phyloP scores from a whole-genome alignment of 768 basidiomycete species.

The Boletellus ananas region DNA sequence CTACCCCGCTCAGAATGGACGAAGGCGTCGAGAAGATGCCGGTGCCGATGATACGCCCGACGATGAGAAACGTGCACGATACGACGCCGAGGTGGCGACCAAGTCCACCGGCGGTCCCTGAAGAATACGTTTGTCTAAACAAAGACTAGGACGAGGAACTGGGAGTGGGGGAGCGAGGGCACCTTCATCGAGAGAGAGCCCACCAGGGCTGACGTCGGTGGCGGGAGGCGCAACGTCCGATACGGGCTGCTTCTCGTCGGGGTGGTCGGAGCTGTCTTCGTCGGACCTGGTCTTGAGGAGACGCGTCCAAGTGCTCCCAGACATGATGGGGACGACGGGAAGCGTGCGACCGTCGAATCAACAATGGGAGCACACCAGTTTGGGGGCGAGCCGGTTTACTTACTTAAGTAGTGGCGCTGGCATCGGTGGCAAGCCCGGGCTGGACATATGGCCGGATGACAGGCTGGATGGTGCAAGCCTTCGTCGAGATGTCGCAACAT shows the following conservation, averaged over 20 bases:
- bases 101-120: constrained; percentile 53
- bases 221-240: neutral
- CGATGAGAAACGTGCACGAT: constrained; percentile 54
- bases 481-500: too few species aligned
- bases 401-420: too few species aligned
- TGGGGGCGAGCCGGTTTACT: too few species aligned
- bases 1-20: constrained; percentile 52
- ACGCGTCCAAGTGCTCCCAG: constrained; percentile 1
- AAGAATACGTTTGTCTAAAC: neutral
- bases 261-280: neutral
- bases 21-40: constrained; percentile 66
- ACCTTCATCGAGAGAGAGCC: constrained; percentile 51
- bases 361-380: too few species aligned
- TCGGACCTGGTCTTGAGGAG: constrained; percentile 2
- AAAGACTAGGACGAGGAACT: neutral
- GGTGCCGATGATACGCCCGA: constrained; percentile 58
- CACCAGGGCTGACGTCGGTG: constrained; percentile 36
- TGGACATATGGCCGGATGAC: too few species aligned
- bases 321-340: constrained; percentile 5
- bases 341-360: too few species aligned
- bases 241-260: neutral
- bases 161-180: neutral
- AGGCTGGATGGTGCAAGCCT: too few species aligned
- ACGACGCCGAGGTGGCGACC: constrained; percentile 55
- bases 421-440: too few species aligned